These are phyloP conservation scores for Desmodesmus armatus DNA, from an alignment of 139 green algal genomes.

Conservation along the genomic window DNA sequence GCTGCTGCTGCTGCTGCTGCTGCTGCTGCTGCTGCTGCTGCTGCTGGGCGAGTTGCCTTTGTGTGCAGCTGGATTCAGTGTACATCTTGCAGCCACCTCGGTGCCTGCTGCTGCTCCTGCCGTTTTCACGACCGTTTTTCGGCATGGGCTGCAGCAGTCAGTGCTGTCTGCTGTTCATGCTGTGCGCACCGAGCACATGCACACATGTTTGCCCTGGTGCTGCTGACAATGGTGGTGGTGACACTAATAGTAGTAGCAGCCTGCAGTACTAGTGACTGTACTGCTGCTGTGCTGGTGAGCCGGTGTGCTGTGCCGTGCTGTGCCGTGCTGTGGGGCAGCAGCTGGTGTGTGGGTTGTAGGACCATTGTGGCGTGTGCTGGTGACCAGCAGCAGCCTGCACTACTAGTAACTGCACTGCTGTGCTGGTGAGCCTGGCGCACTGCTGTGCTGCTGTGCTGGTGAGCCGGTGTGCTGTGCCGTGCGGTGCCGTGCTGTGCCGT, in stretches of 20 bases:
- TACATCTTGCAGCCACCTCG: no score
- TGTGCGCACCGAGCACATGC: no score
- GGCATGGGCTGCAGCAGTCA: not conserved
- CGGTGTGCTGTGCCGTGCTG: not conserved
- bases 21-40: conserved; percentile 14
- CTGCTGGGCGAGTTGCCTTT: not conserved
- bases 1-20: not conserved
- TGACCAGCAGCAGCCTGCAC: no score
- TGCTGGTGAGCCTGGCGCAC: no score
- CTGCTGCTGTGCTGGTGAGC: not conserved
- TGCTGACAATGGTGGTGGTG: no score
- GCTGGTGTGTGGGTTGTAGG: conserved; percentile 12
- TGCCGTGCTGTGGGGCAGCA: not conserved
- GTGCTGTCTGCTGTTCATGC: not conserved
- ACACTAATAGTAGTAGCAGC: no score
- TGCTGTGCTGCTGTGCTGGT: no score
- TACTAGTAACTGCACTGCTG: not conserved
- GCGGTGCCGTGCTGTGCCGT: not conserved
- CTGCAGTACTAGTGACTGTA: no score
- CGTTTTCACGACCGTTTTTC: not conserved
- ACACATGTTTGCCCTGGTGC: no score
- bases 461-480: not conserved
- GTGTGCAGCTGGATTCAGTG: no score
- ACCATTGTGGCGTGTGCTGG: no score
- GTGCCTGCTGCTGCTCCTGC: not conserved